These are phyloP conservation scores for Claviceps cyperi DNA, from an alignment of 2,329 filamentous ascomycete genomes.

Conservation along the genomic window DNA sequence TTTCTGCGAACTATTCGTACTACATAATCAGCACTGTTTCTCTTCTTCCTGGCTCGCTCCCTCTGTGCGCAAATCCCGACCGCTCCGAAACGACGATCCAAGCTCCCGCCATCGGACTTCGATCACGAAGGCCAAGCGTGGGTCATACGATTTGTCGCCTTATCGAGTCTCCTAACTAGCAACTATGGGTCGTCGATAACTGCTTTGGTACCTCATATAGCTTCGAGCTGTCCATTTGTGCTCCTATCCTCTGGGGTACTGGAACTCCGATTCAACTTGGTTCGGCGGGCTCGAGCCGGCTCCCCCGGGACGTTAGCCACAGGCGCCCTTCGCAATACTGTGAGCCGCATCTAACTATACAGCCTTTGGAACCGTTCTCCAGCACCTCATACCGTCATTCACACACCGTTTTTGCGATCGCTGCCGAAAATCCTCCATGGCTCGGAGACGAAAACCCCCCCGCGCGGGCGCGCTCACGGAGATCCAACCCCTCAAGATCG, in stretches of 20 bases:
- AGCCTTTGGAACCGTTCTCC: too few species aligned
- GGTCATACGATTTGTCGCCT: too few species aligned
- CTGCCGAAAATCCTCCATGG: constrained; percentile 23
- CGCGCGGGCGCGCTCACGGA: constrained; percentile 46
- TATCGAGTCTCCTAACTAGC: too few species aligned
- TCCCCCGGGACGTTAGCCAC: too few species aligned
- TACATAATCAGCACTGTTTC: neutral
- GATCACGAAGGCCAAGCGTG: neutral
- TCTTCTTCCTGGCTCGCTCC: neutral
- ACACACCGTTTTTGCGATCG: neutral
- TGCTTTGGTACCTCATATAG: too few species aligned
- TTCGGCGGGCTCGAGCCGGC: too few species aligned
- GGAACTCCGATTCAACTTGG: too few species aligned
- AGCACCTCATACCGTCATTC: neutral
- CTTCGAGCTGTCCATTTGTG: too few species aligned
- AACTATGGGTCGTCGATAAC: too few species aligned
- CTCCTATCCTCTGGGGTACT: too few species aligned
- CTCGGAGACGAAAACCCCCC: constrained; percentile 41
- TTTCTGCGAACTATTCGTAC: neutral
- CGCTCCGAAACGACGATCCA: neutral
- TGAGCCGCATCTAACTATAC: too few species aligned
- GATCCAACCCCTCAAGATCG: constrained; percentile 45
- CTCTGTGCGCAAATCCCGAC: neutral
- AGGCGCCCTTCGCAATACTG: too few species aligned
- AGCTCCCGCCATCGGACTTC: neutral